These are phyloP conservation scores for Colletotrichum tabaci DNA, from an alignment of 2,329 filamentous ascomycete species.

Conservation along the genomic window DNA sequence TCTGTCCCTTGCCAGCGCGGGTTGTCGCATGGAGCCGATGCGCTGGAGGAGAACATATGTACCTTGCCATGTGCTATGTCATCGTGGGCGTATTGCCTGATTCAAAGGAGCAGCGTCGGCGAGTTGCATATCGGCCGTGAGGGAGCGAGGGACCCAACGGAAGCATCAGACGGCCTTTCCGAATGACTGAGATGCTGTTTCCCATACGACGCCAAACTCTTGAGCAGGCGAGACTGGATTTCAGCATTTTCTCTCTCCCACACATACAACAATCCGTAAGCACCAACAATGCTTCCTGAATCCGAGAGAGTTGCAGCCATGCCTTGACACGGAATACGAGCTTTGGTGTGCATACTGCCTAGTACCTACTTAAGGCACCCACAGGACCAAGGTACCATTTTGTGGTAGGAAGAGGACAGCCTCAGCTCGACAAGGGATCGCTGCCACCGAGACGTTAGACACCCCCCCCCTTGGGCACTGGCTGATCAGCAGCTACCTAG, in stretches of 20 bases:
- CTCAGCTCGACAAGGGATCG: conserved; percentile 29
- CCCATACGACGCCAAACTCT: not conserved
- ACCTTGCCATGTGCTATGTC: conserved; percentile 31
- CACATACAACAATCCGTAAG: not conserved
- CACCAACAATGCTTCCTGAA: not conserved
- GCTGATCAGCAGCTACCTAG: conserved; percentile 27
- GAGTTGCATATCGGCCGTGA: conserved; percentile 11
- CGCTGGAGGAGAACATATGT: conserved; percentile 6
- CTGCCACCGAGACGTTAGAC: conserved; percentile 21
- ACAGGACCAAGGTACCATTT: too few relatives aligned
- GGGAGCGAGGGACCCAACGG: too few relatives aligned
- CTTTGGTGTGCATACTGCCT: not conserved
- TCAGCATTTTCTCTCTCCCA: not conserved
- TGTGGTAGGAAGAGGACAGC: not conserved
- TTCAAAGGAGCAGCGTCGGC: conserved; percentile 30
- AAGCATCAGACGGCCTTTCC: too few relatives aligned
- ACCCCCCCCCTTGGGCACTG: not conserved
- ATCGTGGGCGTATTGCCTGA: conserved; percentile 16
- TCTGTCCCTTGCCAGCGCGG: conserved; percentile 7
- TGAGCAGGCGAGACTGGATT: conserved; percentile 1
- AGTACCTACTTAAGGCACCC: too few relatives aligned
- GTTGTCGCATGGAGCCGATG: conserved; percentile 14
- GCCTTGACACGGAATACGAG: conserved; percentile 25
- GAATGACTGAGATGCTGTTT: not conserved
- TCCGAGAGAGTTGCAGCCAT: conserved; percentile 14